Evolutionary conservation across 495 filamentous ascomycete species (phyloP).

Genomic region (Penicillium atrosanguineum): DNA sequence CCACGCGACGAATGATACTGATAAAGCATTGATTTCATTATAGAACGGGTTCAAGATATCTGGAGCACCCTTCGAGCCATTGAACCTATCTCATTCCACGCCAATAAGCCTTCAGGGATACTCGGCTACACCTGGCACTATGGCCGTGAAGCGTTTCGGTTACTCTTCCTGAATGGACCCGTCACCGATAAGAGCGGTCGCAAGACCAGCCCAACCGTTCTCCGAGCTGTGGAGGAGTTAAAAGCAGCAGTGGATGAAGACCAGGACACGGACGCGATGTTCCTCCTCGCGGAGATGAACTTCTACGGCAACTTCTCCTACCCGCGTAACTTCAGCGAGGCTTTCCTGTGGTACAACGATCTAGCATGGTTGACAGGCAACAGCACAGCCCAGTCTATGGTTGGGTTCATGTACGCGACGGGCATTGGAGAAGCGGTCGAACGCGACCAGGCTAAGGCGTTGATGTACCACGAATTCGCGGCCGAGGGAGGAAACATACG

Average conservation of each 20-base stretch:
- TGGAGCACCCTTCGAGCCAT: constrained; percentile 33
- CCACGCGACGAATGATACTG: neutral
- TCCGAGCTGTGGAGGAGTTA: constrained; percentile 66
- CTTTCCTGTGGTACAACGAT: constrained; percentile 77
- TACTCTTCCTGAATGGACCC: constrained; percentile 53
- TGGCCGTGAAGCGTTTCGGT: constrained; percentile 43
- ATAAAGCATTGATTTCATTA: neutral
- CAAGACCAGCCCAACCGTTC: constrained; percentile 34
- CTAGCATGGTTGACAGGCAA: constrained; percentile 80
- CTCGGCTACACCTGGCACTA: constrained; percentile 48
- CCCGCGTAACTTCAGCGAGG: constrained; percentile 76
- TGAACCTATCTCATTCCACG: constrained; percentile 24
- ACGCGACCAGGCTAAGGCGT: constrained; percentile 85
- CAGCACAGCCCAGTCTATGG: constrained; percentile 87
- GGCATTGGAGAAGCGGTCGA: constrained; percentile 81
- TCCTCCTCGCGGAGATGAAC: constrained; percentile 88
- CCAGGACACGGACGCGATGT: constrained; percentile 80
- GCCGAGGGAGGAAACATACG: constrained; percentile 78
- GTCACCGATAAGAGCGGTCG: constrained; percentile 19
- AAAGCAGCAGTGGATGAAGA: constrained; percentile 70
- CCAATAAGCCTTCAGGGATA: constrained; percentile 44
- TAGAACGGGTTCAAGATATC: constrained; percentile 39
- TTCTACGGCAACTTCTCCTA: constrained; percentile 94
- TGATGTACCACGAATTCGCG: constrained; percentile 93
- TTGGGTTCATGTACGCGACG: constrained; percentile 95